Base-by-base conservation (phyloP, 2,329 filamentous ascomycete species). In the Ceratocystis destructans region DNA sequence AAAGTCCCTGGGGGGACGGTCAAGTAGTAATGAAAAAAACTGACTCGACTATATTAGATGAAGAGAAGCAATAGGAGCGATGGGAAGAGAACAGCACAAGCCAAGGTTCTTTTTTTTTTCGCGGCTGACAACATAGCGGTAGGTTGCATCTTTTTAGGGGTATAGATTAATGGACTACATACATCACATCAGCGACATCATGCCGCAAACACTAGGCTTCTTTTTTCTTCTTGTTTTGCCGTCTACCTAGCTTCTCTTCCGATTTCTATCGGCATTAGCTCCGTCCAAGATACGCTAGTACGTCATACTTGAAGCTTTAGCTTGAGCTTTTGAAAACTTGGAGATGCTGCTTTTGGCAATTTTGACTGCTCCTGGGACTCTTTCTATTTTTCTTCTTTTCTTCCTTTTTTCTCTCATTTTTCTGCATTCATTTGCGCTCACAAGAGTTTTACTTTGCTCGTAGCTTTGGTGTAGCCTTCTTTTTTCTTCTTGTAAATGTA, bases 11-110 rank as follows among this genome's bases (percentile, higher is more conserved):
- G 20, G 37, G 4, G 59, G 46, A 50, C 15, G 41, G 7, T 2
- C 33, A 59, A n/a, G 46, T 57, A 25, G 53, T 44, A 44, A 17
- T 50, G 20, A 25, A 6, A 41, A 41, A 41, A 41, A 15, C 37
- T 28, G 45, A 10, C 5, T 57, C 41, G 37, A 48, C 20, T 17
- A 25, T 57, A 41, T 22, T 28, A 8, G 22, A 57, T 45, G 44
- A 57, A 46, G 62, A 61, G 25, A 46, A 63, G 59, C 5, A 55
- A 37, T 64, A 61, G 37, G 31, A 46, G 46, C 46, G n/a, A 50
- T 10, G 12, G n/a, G 22, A 48, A 28, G 22, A 48, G 20, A 48
- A 48, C 17, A 20, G 3, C 7, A 15, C 22, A 28, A 25, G 48
- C 20, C 2, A 53, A 1, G 37, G 5, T 22, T 28, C 4, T 22